These are phyloP conservation scores for Licmophora abbreviata DNA, from an alignment of 108 stramenopile species.

Conservation along the genomic window DNA sequence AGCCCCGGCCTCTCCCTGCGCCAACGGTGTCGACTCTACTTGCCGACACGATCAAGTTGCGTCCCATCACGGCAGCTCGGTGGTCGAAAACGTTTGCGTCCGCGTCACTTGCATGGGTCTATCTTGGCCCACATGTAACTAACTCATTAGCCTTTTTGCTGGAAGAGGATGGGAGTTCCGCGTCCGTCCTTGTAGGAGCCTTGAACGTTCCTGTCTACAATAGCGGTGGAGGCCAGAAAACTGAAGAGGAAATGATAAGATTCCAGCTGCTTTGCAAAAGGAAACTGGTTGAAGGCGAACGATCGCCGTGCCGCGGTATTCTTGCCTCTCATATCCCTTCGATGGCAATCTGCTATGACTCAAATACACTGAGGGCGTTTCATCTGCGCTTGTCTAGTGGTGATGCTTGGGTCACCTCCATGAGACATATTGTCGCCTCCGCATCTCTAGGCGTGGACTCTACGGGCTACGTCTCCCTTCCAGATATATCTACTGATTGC, in stretches of 20 bases:
- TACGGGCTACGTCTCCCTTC: constrained; percentile 28
- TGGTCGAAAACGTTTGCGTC: constrained; percentile 14
- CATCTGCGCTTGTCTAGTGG: background rate
- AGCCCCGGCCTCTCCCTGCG: background rate
- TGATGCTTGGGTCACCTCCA: constrained; percentile 28
- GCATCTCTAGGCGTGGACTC: constrained; percentile 49
- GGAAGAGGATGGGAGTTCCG: background rate
- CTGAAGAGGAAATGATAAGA: no score
- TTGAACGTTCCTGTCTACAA: constrained; percentile 3
- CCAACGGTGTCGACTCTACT: constrained; percentile 25
- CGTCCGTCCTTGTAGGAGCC: constrained; percentile 3
- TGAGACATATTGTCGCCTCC: constrained; percentile 17
- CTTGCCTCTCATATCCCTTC: constrained; percentile 1
- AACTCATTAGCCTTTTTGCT: constrained; percentile 10
- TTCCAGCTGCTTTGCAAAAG: constrained; percentile 1
- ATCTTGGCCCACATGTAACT: constrained; percentile 32
- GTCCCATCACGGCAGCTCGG: constrained; percentile 17
- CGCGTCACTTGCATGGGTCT: constrained; percentile 17
- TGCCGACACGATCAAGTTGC: constrained; percentile 12
- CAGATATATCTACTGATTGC: constrained; percentile 24
- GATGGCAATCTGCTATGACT: constrained; percentile 1
- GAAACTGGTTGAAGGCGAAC: background rate
- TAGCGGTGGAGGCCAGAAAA: no score
- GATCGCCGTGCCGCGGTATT: background rate
- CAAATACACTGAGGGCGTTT: background rate